A percentile compares a stretch with the other conserved stretches of the same genome.
phyloP scores from a whole-genome alignment of 1,284 basidiomycete species.

The Jaminaea rosea region DNA sequence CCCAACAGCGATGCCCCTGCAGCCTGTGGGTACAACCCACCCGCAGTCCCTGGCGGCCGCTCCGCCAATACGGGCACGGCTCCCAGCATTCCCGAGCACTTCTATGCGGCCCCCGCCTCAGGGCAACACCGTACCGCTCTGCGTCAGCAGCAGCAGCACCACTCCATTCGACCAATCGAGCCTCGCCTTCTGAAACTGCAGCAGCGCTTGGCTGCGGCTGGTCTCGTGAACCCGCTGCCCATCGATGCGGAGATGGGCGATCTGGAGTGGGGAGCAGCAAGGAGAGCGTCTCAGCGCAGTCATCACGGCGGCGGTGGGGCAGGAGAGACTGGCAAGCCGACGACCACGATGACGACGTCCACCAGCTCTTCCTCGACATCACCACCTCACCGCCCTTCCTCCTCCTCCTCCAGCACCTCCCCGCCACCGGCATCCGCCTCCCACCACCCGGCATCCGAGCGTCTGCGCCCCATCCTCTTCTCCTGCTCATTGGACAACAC shows the following conservation, averaged over 20 bases:
- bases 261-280: conserved; percentile 19
- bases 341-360: no score
- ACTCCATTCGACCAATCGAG: conserved; percentile 19
- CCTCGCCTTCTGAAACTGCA: conserved; percentile 27
- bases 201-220: conserved; percentile 31
- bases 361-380: not conserved
- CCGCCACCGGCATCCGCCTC: not conserved
- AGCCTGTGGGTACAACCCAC: conserved; percentile 12
- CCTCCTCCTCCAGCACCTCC: not conserved
- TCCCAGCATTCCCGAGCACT: conserved; percentile 10
- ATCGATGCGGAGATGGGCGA: conserved; percentile 39
- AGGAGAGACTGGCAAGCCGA: no score
- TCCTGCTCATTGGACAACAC: conserved; percentile 92
- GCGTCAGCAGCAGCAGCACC: not conserved
- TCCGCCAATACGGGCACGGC: conserved; percentile 8
- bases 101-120: conserved; percentile 4
- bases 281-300: not conserved
- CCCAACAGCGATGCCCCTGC: not conserved
- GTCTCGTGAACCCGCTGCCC: conserved; percentile 33
- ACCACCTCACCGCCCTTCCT: not conserved
- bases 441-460: no score
- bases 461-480: conserved; percentile 59
- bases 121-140: not conserved
- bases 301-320: no score
- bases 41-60: conserved; percentile 12